phyloP scores from a whole-genome alignment of 2,329 filamentous ascomycete genomes.

The Cladosporium sp. region DNA sequence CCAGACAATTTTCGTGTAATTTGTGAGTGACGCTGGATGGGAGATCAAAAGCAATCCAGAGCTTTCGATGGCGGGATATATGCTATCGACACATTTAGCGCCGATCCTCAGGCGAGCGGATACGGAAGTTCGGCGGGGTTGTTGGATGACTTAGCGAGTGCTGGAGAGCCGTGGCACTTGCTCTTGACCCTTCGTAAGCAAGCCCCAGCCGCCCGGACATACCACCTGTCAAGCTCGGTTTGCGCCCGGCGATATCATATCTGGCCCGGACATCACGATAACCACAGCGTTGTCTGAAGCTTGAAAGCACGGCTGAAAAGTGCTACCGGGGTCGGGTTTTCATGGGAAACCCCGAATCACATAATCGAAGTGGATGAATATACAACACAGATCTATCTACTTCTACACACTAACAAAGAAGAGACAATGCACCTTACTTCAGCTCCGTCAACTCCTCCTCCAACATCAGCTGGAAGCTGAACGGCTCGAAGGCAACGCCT shows the following conservation, averaged over 20 bases:
- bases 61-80: not conserved
- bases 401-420: slow-evolving; percentile 9
- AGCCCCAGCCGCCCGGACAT: not conserved
- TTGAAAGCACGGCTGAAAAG: no score
- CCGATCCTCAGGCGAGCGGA: no score
- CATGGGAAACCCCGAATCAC: no score
- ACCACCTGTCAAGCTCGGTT: not conserved
- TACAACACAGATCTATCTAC: slow-evolving; percentile 10
- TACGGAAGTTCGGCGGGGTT: no score
- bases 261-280: no score
- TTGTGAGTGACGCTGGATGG: not conserved
- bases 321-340: not conserved
- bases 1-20: not conserved
- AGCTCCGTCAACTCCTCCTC: slow-evolving; percentile 61
- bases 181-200: not conserved
- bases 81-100: not conserved
- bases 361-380: not conserved
- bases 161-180: not conserved
- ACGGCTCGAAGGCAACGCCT: slow-evolving; percentile 74
- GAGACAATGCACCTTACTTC: slow-evolving; percentile 21
- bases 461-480: slow-evolving; percentile 76
- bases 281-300: no score
- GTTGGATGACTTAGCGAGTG: slow-evolving; percentile 3
- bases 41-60: not conserved
- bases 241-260: no score